Evolutionary conservation across 1,284 basidiomycete species (phyloP), one percentile per base, ranked within the genome.

Genomic region (Marasmius oreades): DNA sequence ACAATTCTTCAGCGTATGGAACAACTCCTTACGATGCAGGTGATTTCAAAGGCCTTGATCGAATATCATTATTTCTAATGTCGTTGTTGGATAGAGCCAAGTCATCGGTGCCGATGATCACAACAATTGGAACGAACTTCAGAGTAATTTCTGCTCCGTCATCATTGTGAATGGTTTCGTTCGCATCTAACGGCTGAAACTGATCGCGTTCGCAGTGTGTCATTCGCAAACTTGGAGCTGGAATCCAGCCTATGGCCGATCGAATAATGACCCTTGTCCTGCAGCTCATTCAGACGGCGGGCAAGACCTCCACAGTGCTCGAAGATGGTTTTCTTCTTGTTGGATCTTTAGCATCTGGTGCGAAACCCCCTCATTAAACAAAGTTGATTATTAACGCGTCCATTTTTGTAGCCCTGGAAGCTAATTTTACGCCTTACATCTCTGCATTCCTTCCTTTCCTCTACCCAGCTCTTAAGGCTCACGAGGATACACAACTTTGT

Each of bases 61-160:
- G 6, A 51, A 26, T 18, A 51, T 51, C 34, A 28, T n/a, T 42
- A 20, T 34, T 22, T 23, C 16, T 34, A 8, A 23, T 42, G 23
- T 44, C 54, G 39, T 58, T 24, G 55, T 24, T 46, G 48, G 52
- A 56, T 6, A 95, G 84, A 92, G 91, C 71, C 96, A 99, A 76
- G 90, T 99, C 53, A 79, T 99, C 46, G 97, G 96, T 52, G 81
- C 90, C 44, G 96, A 99, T 72, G 96, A 99, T 70, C 86, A 93
- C 63, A 96, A 96, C 74, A 99, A 98, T 78, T 98, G 96, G 94
- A 96, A 95, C 69, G 96, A 99, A 71, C 79, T 99, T 43, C 95
- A 98, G 72, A 91, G 93, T 74, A 97, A 96, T 74, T 84, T 98
- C 66, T 98, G 95, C 73, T 89, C 90, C 59, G 91, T 97, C 48